Evolutionary conservation across 768 basidiomycete genomes (phyloP).

Genomic region (Ramaria rubella): DNA sequence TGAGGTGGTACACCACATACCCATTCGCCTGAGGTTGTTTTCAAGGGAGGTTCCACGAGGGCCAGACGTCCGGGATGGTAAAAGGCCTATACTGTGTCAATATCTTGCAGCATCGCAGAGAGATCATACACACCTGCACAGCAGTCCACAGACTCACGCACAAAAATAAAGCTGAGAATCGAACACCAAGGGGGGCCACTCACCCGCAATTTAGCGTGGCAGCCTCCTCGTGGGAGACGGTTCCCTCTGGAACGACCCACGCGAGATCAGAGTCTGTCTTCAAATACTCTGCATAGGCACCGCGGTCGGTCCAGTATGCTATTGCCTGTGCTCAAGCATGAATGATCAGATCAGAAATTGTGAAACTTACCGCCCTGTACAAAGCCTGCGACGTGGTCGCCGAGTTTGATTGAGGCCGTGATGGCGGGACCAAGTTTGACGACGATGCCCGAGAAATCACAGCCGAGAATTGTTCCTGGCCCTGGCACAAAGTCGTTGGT

Average conservation of each 20-base stretch:
- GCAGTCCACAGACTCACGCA: conserved; percentile 4
- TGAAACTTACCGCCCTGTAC: neutral
- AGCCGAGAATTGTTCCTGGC: neutral
- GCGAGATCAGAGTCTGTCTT: conserved; percentile 5
- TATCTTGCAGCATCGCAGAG: neutral
- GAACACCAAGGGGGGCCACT: neutral
- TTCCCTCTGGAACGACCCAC: neutral
- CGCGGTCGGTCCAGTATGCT: neutral
- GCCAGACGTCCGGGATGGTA: conserved; percentile 4
- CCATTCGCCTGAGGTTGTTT: neutral
- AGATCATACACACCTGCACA: neutral
- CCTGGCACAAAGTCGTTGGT: neutral
- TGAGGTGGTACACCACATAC: neutral
- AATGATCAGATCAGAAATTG: too few species aligned
- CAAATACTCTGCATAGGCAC: conserved; percentile 4
- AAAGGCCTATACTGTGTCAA: neutral
- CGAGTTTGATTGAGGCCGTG: neutral
- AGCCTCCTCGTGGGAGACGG: neutral
- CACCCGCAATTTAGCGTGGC: neutral
- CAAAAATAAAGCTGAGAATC: too few species aligned
- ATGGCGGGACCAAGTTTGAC: neutral
- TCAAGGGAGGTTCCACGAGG: neutral
- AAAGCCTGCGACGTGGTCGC: conserved; percentile 9
- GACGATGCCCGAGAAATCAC: conserved; percentile 7
- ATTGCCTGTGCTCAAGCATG: too few species aligned